A percentile compares a stretch with the other conserved stretches of the same genome.
phyloP scores from a whole-genome alignment of 2,329 filamentous ascomycete genomes.

The Colletotrichum eremochloae region DNA sequence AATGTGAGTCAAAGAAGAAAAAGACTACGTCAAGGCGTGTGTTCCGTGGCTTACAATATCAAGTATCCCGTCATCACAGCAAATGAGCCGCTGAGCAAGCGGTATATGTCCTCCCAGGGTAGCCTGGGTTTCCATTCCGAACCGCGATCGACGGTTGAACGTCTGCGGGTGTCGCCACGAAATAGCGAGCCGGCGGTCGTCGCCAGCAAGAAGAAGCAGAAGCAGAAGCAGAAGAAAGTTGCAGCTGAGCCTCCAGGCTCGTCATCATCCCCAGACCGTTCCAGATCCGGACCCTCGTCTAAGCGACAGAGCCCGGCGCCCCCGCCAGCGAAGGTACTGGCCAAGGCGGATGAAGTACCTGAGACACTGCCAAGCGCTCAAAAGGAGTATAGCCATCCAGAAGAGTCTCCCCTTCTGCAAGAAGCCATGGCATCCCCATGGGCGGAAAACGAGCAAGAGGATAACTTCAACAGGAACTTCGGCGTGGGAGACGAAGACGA shows the following conservation, averaged over 20 bases:
- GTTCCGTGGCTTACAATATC: constrained; percentile 46
- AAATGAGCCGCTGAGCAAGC: constrained; percentile 77
- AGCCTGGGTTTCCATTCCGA: constrained; percentile 33
- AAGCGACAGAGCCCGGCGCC: constrained; percentile 29
- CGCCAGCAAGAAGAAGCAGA: constrained; percentile 39
- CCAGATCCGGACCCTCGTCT: constrained; percentile 24
- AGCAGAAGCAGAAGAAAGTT: constrained; percentile 39
- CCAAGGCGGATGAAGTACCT: not conserved
- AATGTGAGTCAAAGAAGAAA: constrained; percentile 77
- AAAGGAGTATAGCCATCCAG: not conserved
- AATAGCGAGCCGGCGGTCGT: constrained; percentile 28
- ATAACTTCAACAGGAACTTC: constrained; percentile 35
- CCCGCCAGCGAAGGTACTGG: not conserved
- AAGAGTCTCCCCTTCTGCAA: constrained; percentile 27
- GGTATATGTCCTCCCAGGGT: constrained; percentile 59
- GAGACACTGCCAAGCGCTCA: not conserved
- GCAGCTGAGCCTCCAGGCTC: constrained; percentile 14
- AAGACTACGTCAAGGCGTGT: not conserved
- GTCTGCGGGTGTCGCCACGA: constrained; percentile 28
- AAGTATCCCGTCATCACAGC: constrained; percentile 95
- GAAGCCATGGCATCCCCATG: constrained; percentile 39
- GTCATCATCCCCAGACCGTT: constrained; percentile 15
- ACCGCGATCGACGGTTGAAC: constrained; percentile 34
- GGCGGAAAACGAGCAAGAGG: constrained; percentile 37
- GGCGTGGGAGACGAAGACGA: constrained; percentile 55